Base-by-base conservation (phyloP, 2,329 filamentous ascomycete genomes). In the Fusarium oligoseptatum region DNA sequence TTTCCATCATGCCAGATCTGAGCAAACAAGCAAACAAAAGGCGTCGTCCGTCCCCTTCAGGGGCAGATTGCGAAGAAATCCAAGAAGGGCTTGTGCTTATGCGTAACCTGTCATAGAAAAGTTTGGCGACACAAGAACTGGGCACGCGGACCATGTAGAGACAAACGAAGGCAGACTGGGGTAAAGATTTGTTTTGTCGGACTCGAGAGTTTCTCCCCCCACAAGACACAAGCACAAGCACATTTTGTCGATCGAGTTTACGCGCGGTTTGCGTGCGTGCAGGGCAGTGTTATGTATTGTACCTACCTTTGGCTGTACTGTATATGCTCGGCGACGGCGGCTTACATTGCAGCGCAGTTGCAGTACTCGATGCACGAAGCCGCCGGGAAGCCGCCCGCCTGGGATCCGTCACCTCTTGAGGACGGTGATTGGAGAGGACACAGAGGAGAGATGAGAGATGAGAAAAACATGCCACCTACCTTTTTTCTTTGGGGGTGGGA, bases 291-390 rank as follows among this genome's bases (percentile, higher is more conserved):
- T 6, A 43, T 22, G 32, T 32, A 32, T 32, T 20, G 43, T 48
- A 48, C 43, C 43, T 56, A 56, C 52, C 8, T 55, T 36, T 3
- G 32, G 3, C 56, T 22, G 29, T 34, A 20, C 27, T 34, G n/a
- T 56, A 36, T 24, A 24, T 58, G 56, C 56, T 39, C 34, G 34
- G 36, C 34, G 56, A 58, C 24, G 24, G 24, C 61, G 61, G 61
- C 48, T 32, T 32, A 32, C 50, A 55, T 4, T 14, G 24, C 48
- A 50, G 66, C 24, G 43, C 43, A 24, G 43, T 14, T 20, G 20
- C 43, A 45, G 29, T 8, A 73, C 71, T 73, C 62, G 66, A 73
- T 73, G 71, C 72, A 61, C 41, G 60, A 65, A 75, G 72, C 71
- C 70, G 73, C 52, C 72, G 73, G 73, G 37, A 75, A 39, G 64